Evolutionary conservation across 1,284 basidiomycete species (phyloP), one percentile per base, ranked within the genome.

Genomic region (Ceratobasidium sp.): DNA sequence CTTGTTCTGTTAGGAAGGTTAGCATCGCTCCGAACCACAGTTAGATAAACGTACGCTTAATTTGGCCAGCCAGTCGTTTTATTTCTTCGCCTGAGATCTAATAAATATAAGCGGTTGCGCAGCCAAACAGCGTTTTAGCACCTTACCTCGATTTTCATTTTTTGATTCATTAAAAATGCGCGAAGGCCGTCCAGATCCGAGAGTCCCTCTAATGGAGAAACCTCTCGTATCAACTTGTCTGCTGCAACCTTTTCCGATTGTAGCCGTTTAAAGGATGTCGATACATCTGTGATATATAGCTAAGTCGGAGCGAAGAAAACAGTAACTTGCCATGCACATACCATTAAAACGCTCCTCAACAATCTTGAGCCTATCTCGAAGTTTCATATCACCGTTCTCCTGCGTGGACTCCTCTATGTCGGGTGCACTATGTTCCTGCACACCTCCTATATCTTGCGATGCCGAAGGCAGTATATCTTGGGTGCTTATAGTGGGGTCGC

Each of bases 21-120:
- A 69, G 32, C n/a, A 5, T 32, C 3, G 27, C 12, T 35, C 20
- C 29, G 6, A 10, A 31, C 2, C 2, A 29, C n/a, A 38, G 32
- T 7, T n/a, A 25, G 22, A 31, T 58, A 52, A 34, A 78, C 86
- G 76, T 77, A 94, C 94, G 82, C 69, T 84, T 85, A 10, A 94
- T 82, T 75, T 91, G 91, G 69, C 82, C 84, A 69, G 83, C 88
- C 27, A 96, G 78, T 49, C 88, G 84, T 72, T 85, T 87, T 70
- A 94, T 85, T 75, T 96, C 93, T 34, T 87, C 86, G 75, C 87
- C 85, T 38, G 86, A 83, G 69, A 87, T 82, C 89, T 93, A 72
- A 5, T 50, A 52, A 43, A 29, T 53, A 31, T n/a, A 3, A 43
- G 20, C 10, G n/a, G 32, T 31, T 42, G 22, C 49, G 49, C 22